Conservation (phyloP, 106 monocot species). For the Posidonia australis region DNA sequence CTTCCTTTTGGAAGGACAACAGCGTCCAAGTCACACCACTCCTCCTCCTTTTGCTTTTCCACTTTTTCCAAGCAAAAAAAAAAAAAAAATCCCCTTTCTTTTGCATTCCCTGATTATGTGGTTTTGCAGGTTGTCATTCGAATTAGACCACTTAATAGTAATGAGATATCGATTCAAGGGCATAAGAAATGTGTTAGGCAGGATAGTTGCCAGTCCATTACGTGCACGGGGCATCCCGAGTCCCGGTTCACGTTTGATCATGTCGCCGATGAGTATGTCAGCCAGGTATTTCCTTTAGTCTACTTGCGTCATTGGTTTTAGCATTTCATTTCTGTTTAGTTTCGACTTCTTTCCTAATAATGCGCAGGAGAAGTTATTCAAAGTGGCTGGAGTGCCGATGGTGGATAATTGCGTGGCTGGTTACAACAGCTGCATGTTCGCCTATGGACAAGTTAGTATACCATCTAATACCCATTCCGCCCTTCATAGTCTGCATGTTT, state of each 20-base stretch:
- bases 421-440: slow-evolving; percentile 98
- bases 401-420: slow-evolving; percentile 89
- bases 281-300: slow-evolving; percentile 40
- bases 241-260: slow-evolving; percentile 92
- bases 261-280: slow-evolving; percentile 74
- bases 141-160: slow-evolving; percentile 55
- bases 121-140: slow-evolving; percentile 71
- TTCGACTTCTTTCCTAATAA: background rate
- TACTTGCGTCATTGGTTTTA: background rate
- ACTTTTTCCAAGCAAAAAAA: background rate
- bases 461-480: too few species aligned
- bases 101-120: background rate
- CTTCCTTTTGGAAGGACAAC: slow-evolving; percentile 90
- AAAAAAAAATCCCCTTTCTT: background rate
- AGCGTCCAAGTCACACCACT: slow-evolving; percentile 46
- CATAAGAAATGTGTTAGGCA: slow-evolving; percentile 67
- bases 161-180: slow-evolving; percentile 79
- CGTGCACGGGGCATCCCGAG: slow-evolving; percentile 90
- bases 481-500: too few species aligned
- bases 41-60: too few species aligned
- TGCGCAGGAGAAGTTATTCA: slow-evolving; percentile 71
- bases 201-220: slow-evolving; percentile 58
- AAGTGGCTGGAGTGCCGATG: slow-evolving; percentile 90
- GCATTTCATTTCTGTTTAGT: background rate
- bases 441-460: slow-evolving; percentile 78